phyloP scores from a whole-genome alignment of 129 eudicot genomes.

The Centaurea solstitialis region DNA sequence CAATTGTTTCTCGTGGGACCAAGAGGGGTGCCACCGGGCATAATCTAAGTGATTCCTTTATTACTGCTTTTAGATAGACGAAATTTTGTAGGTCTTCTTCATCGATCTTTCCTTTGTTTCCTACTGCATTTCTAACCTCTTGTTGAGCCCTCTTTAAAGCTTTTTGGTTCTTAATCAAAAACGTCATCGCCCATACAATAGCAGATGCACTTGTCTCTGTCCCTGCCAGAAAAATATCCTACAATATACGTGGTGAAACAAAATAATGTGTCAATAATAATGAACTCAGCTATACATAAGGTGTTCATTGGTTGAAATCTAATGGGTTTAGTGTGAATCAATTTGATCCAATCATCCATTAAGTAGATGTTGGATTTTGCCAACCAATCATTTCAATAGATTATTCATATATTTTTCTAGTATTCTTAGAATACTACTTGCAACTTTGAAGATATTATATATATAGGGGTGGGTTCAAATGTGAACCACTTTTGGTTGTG shows the following conservation, averaged over 20 bases:
- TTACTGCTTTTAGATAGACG: constrained; percentile 35
- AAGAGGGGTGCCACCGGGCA: constrained; percentile 35
- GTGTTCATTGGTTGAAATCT: neutral
- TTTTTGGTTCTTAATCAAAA: constrained; percentile 32
- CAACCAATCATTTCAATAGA: neutral
- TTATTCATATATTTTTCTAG: no score
- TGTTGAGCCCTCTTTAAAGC: constrained; percentile 39
- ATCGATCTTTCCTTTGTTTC: constrained; percentile 26
- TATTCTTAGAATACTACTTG: neutral
- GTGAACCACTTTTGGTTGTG: no score
- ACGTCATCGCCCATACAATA: constrained; percentile 45
- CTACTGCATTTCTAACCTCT: constrained; percentile 32
- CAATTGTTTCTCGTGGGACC: constrained; percentile 32
- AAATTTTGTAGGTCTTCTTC: constrained; percentile 36
- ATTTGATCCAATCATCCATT: no score
- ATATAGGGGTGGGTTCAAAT: no score
- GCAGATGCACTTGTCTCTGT: constrained; percentile 42
- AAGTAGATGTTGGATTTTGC: neutral
- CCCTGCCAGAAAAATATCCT: constrained; percentile 43
- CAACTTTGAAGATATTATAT: neutral
- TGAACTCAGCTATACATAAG: neutral
- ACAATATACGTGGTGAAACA: neutral
- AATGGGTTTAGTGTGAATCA: neutral
- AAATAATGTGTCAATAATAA: neutral
- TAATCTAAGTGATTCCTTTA: constrained; percentile 38